Evolutionary conservation across 73 alveolate species (phyloP).

Genomic region (Effrenium voratum): DNA sequence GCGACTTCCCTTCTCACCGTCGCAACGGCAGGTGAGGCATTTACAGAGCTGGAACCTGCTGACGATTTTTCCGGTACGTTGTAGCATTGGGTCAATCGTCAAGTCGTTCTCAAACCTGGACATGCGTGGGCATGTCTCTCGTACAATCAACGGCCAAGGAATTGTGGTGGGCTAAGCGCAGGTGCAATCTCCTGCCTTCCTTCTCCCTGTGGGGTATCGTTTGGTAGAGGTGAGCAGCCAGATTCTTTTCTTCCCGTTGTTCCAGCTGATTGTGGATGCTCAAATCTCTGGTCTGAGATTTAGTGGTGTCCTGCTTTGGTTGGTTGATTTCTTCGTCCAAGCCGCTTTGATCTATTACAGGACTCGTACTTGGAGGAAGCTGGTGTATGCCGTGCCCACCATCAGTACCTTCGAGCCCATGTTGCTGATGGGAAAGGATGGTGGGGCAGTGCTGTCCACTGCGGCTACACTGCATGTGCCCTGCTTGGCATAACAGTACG

Average conservation of each 20-base stretch:
- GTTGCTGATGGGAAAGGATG: neutral
- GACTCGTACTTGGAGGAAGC: neutral
- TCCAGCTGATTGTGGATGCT: neutral
- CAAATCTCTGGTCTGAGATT: constrained; percentile 2
- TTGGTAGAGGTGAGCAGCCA: constrained; percentile 7
- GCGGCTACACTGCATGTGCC: constrained; percentile 20
- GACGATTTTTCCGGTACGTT: neutral
- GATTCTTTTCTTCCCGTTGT: constrained; percentile 11
- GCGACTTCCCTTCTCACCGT: neutral
- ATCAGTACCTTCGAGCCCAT: constrained; percentile 28
- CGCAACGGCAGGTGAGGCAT: constrained; percentile 2
- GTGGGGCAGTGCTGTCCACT: neutral
- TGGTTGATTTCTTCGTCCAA: neutral
- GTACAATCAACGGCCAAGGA: neutral
- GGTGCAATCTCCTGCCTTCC: neutral
- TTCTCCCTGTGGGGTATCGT: neutral
- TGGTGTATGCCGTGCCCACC: constrained; percentile 23
- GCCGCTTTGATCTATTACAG: neutral
- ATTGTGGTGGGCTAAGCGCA: constrained; percentile 16
- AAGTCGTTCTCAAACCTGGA: constrained; percentile 15
- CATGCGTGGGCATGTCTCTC: constrained; percentile 8
- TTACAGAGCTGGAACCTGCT: constrained; percentile 6
- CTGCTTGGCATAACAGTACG: neutral
- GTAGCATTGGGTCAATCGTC: constrained; percentile 16
- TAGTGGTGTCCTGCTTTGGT: constrained; percentile 14